Percentiles rank a stretch among this genome's conserved stretches.
phyloP scores from a whole-genome alignment of 768 basidiomycete species.

The Stropharia rugosoannulata region DNA sequence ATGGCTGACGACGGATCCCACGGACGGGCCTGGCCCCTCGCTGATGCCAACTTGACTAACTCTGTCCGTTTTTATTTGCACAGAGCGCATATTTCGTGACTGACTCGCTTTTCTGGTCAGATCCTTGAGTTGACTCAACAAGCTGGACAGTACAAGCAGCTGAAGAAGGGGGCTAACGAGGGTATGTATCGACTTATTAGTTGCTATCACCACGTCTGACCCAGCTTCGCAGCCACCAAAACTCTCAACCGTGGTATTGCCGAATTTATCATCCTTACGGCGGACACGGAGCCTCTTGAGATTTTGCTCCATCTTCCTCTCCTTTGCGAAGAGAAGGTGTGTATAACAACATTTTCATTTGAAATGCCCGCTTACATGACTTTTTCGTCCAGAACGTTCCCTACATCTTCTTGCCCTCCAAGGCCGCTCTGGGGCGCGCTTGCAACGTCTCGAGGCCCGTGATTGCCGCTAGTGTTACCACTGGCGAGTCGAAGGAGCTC shows the following conservation, averaged over 20 bases:
- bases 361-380: background rate
- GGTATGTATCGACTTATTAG: conserved; percentile 41
- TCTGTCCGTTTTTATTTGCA: conserved; percentile 50
- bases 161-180: conserved; percentile 99
- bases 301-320: conserved; percentile 96
- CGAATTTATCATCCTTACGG: conserved; percentile 96
- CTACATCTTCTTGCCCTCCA: conserved; percentile 93
- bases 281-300: conserved; percentile 96
- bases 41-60: conserved; percentile 86
- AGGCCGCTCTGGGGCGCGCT: conserved; percentile 93
- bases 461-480: conserved; percentile 95
- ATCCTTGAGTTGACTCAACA: conserved; percentile 96
- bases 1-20: conserved; percentile 62
- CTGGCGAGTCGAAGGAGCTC: conserved; percentile 90
- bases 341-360: conserved; percentile 9
- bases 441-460: conserved; percentile 95
- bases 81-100: background rate
- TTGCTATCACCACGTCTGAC: conserved; percentile 7
- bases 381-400: conserved; percentile 73
- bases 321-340: conserved; percentile 96
- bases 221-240: conserved; percentile 76
- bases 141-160: conserved; percentile 95
- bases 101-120: conserved; percentile 35
- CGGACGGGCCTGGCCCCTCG: conserved; percentile 87
- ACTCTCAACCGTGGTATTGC: conserved; percentile 97